Percentiles rank a stretch among this genome's conserved stretches.
phyloP scores from a whole-genome alignment of 169 alveolate species.

The Eimeria falciformis region DNA sequence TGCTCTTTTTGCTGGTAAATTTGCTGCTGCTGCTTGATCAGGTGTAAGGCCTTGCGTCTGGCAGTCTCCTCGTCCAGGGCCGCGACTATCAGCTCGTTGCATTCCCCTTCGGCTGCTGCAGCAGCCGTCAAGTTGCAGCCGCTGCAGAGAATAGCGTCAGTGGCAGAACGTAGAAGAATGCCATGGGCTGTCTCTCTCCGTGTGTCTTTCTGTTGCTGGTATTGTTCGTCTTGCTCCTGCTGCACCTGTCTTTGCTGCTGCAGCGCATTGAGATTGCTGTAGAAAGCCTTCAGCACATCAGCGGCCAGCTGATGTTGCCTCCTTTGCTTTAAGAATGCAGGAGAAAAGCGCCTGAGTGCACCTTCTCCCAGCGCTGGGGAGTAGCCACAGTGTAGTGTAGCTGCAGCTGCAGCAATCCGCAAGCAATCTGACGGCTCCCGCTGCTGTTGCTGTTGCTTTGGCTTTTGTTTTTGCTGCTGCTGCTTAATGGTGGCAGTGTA shows the following conservation, averaged over 20 bases:
- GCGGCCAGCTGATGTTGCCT: neutral
- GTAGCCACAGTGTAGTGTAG: neutral
- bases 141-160: neutral
- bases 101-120: neutral
- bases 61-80: conserved; percentile 11
- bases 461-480: conserved; percentile 12
- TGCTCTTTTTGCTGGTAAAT: neutral
- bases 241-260: neutral
- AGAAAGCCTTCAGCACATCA: neutral
- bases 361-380: neutral
- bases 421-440: neutral
- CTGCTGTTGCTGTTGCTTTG: neutral
- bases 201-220: neutral
- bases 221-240: neutral
- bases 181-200: too few relatives aligned
- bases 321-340: neutral
- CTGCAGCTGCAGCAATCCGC: conserved; percentile 18
- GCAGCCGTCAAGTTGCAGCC: neutral
- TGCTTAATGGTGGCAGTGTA: neutral
- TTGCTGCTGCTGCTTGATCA: conserved; percentile 20
- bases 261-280: neutral
- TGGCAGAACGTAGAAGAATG: neutral
- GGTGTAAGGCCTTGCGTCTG: conserved; percentile 4
- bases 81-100: neutral
- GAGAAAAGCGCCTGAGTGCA: neutral